phyloP scores from a whole-genome alignment of 2,329 filamentous ascomycete species.

The Metarhizium guizhouense region DNA sequence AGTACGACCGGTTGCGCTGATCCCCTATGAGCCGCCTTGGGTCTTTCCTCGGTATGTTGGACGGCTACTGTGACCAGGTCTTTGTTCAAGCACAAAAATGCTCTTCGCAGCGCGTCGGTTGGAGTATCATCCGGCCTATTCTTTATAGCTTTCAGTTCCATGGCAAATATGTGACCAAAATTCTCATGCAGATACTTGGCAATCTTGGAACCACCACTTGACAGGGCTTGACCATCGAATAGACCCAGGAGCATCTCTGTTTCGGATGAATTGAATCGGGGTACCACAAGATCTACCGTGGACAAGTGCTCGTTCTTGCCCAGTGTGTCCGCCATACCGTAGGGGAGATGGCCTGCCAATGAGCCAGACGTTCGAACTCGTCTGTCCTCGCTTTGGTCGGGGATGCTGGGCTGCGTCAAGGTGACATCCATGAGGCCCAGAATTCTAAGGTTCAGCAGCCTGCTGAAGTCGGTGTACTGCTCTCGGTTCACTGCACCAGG shows the following conservation, averaged over 20 bases:
- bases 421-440: conserved; percentile 97
- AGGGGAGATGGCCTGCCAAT: conserved; percentile 78
- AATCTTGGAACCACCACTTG: conserved; percentile 85
- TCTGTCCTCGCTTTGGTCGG: conserved; percentile 89
- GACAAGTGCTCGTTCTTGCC: conserved; percentile 92
- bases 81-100: conserved; percentile 87
- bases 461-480: conserved; percentile 78
- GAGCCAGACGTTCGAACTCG: conserved; percentile 97
- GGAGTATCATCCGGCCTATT: conserved; percentile 62
- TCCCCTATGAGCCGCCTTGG: conserved; percentile 57
- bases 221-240: conserved; percentile 88
- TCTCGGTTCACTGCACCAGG: conserved; percentile 48
- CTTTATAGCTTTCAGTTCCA: conserved; percentile 70
- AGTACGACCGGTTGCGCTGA: conserved; percentile 67
- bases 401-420: conserved; percentile 83
- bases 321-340: conserved; percentile 95
- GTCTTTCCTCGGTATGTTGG: conserved; percentile 69
- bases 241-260: conserved; percentile 87
- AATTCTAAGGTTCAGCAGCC: conserved; percentile 73
- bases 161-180: conserved; percentile 74
- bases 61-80: conserved; percentile 80
- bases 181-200: conserved; percentile 96
- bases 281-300: conserved; percentile 90
- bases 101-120: conserved; percentile 71
- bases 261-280: conserved; percentile 81